Base-by-base conservation (phyloP, 768 basidiomycete species). In the Leucocoprinus sp. region DNA sequence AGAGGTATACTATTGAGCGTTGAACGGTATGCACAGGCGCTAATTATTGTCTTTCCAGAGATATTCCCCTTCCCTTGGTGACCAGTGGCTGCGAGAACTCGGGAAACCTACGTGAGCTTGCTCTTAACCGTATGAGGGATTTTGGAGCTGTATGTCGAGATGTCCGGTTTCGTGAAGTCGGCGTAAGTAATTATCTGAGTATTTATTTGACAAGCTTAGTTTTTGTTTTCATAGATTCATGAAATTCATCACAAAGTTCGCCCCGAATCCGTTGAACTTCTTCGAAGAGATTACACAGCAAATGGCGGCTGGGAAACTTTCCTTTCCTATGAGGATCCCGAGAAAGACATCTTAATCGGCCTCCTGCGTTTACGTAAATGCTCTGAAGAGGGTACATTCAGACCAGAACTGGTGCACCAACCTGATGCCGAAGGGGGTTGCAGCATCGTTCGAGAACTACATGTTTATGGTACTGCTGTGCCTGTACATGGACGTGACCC, bases 231-330 rank as follows among this genome's bases (percentile, higher is more conserved):
- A 15, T 55, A 95, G 92, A 88, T 98, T 48, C 93, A 97, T 63
- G 96, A 99, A 65, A 98, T 99, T 38, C 96, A 99, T 60, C 84
- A 96, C 70, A 93, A 95, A 67, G 90, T 98, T 37, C 80, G 93
- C 17, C 93, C 93, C 49, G 89, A 95, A 61, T 85, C 89, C 12
- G 87, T 96, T 42, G 96, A 99, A 63, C 81, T 99, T 3, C 80
- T 99, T 26, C 78, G 96, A 48, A 75, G 96, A 31, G 96, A 99
- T 61, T 99, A 99, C 62, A 70, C 86, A 2, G 96, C 96, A 23
- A 99, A 98, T 58, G 95, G 93, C 5, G 93, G 96, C 37, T 99
- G 96, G 96, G 96, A 99, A 67, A 98, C 96, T 1, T 99, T 99
- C 76, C 68, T 99, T 4, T 95, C 93, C 22, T 99, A 98, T 60